Evolutionary conservation across 163 green algal genomes (phyloP).

Genomic region (Volvox carteri): DNA sequence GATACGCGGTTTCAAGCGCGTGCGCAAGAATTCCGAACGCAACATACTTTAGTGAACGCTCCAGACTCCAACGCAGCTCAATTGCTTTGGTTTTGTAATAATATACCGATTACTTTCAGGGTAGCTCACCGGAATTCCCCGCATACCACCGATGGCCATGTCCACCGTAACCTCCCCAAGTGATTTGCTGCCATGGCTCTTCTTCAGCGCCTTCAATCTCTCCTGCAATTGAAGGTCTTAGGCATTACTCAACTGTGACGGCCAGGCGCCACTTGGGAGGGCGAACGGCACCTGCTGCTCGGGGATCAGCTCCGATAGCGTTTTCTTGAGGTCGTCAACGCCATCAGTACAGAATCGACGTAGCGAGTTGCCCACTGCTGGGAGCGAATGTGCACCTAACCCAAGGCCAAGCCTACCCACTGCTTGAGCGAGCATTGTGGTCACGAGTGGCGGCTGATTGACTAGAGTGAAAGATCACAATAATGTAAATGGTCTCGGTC

Average conservation of each 20-base stretch:
- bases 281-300: constrained; percentile 79
- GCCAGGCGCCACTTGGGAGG: too few species aligned
- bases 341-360: neutral
- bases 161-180: constrained; percentile 91
- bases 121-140: constrained; percentile 90
- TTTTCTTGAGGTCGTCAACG: constrained; percentile 73
- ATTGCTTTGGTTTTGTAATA: neutral
- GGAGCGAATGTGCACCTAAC: neutral
- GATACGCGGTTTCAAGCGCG: too few species aligned
- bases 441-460: constrained; percentile 21
- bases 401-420: constrained; percentile 14
- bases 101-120: too few species aligned
- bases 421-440: constrained; percentile 33
- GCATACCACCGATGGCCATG: constrained; percentile 96
- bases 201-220: constrained; percentile 89
- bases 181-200: constrained; percentile 75
- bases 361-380: neutral
- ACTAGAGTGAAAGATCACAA: neutral
- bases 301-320: constrained; percentile 86
- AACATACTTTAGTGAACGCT: too few species aligned
- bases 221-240: constrained; percentile 68
- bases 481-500: neutral
- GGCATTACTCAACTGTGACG: neutral
- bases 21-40: too few species aligned
- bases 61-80: too few species aligned